These are phyloP conservation scores for Serendipita vermifera DNA, from an alignment of 768 basidiomycete species.

Conservation along the genomic window DNA sequence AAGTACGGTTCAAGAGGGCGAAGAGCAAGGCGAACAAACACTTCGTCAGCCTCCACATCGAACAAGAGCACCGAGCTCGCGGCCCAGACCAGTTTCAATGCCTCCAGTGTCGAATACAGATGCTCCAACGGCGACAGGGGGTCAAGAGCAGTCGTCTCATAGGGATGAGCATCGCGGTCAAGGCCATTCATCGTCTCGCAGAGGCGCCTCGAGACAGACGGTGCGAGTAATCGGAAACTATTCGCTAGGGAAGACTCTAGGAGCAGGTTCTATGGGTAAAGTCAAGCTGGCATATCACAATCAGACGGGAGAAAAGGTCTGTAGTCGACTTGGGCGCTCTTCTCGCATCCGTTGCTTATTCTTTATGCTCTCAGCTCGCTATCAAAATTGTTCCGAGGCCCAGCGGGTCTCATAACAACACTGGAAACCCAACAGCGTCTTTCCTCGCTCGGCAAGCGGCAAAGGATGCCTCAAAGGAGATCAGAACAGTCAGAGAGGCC, in stretches of 20 bases:
- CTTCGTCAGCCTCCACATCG: not conserved
- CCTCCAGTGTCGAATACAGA: not conserved
- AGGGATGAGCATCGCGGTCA: not conserved
- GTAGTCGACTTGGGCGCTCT: not conserved
- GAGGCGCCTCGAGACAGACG: not conserved
- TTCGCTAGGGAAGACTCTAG: conserved; percentile 9
- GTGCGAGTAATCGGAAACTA: conserved; percentile 10
- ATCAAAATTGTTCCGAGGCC: conserved; percentile 92
- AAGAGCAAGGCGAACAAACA: not conserved
- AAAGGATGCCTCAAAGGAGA: conserved; percentile 93
- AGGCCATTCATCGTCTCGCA: not conserved
- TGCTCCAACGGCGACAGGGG: not conserved
- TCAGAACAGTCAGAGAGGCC: conserved; percentile 89
- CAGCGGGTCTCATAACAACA: conserved; percentile 26
- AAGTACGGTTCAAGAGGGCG: not conserved
- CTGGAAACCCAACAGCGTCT: conserved; percentile 32
- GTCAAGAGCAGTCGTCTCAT: not conserved
- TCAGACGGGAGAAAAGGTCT: conserved; percentile 9
- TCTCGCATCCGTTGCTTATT: not conserved
- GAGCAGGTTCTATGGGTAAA: conserved; percentile 11
- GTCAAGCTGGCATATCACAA: conserved; percentile 11
- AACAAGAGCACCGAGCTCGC: not conserved
- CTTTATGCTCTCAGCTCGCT: conserved; percentile 55
- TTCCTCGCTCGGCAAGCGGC: conserved; percentile 62
- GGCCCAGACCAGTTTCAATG: conserved; percentile 6